Base-by-base conservation (phyloP, 495 filamentous ascomycete species). In the Podospora fimiseda region DNA sequence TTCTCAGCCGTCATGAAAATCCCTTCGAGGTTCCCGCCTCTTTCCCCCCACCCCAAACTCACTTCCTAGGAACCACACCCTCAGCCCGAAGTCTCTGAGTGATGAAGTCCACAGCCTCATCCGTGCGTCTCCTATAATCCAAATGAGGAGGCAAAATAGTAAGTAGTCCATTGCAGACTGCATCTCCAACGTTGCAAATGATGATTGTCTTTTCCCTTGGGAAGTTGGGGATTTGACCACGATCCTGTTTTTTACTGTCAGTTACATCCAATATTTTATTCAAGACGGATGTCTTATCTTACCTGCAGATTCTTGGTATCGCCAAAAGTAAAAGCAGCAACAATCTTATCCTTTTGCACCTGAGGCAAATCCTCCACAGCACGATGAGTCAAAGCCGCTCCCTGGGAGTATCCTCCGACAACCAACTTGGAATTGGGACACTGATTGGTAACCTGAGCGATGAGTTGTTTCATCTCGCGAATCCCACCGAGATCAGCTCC, bases 251-350 rank as follows among this genome's bases (percentile, higher is more conserved):
- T 51, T 27, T 50, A n/a, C 48, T 22, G 36, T 37, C 4, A 20
- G 3, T 2, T 8, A 15, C 14, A 21, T 11, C 16, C 11, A 19
- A 9, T 15, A 4, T 9, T 6, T 23, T 13, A 8, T 5, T 20
- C 11, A 5, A 20, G 6, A 7, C 7, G n/a, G 8, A 8, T 37
- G 8, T 37, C 33, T 37, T 19, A 0, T 36, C 50, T 11, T 36
- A 52, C 70, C 60, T 77, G 74, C 16, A 63, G 64, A 57, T 79
- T 79, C 48, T 77, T 71, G 22, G 78, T 80, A 55, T 80, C 75
- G 11, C 79, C 79, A 45, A 73, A 80, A 0, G 75, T 70, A n/a
- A 78, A 71, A n/a, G 77, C 75, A 19, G 74, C 75, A 19, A 68
- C 72, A 47, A 82, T 76, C 53, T 67, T 66, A 41, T 67, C 58